These are phyloP conservation scores for Colletotrichum trifolii DNA, from an alignment of 2,329 filamentous ascomycete species.

Conservation along the genomic window DNA sequence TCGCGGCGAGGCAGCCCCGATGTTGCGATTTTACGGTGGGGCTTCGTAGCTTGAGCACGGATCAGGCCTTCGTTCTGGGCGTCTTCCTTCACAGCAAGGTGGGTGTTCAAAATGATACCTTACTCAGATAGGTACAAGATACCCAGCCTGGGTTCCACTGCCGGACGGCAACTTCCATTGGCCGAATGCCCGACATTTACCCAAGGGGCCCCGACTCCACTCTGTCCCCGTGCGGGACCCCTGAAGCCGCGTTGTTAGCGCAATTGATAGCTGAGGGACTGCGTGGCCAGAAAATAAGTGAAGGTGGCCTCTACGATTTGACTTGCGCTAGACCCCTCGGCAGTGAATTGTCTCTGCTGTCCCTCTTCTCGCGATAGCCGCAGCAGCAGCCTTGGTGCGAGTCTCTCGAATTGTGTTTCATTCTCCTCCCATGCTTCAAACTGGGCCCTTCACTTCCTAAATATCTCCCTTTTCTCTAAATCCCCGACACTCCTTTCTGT, in stretches of 20 bases:
- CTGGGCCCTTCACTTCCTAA: constrained; percentile 28
- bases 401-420: constrained; percentile 7
- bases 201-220: constrained; percentile 12
- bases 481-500: constrained; percentile 35
- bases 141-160: not conserved
- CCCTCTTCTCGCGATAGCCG: constrained; percentile 8
- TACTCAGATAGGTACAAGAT: too few relatives aligned
- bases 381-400: constrained; percentile 8
- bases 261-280: constrained; percentile 28
- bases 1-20: not conserved
- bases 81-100: too few relatives aligned
- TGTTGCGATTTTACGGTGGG: constrained; percentile 34
- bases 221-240: constrained; percentile 29
- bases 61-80: constrained; percentile 15
- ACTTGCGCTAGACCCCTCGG: constrained; percentile 27
- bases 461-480: constrained; percentile 19
- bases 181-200: constrained; percentile 25
- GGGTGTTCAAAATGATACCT: too few relatives aligned
- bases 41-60: constrained; percentile 32
- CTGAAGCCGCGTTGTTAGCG: constrained; percentile 31
- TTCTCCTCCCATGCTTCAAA: constrained; percentile 34
- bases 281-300: constrained; percentile 42
- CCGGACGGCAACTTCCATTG: constrained; percentile 31
- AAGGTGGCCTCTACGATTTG: constrained; percentile 49
- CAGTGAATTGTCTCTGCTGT: not conserved